A percentile compares a stretch with the other conserved stretches of the same genome.
These are phyloP conservation scores for Yamadazyma pseudoaaseri DNA, from an alignment of 1,139 yeast species.

Conservation along the genomic window DNA sequence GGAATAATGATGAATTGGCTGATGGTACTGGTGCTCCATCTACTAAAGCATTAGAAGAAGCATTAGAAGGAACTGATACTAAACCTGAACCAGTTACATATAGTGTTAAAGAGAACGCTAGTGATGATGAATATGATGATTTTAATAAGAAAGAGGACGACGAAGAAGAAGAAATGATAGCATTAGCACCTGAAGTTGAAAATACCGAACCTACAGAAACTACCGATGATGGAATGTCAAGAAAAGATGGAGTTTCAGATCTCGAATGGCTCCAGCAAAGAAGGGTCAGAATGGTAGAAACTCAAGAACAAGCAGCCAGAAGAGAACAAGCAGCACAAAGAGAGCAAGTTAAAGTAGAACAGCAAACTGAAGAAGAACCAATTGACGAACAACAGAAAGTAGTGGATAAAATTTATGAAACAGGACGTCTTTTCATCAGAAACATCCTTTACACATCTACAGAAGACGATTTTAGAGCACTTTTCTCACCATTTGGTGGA, in stretches of 20 bases:
- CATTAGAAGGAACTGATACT: conserved; percentile 22
- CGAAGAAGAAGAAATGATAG: conserved; percentile 18
- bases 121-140: conserved; percentile 70
- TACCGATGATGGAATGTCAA: conserved; percentile 24
- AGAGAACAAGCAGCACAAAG: conserved; percentile 2
- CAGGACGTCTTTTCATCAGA: conserved; percentile 86
- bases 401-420: conserved; percentile 53
- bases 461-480: conserved; percentile 69
- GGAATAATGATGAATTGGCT: conserved; percentile 73
- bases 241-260: conserved; percentile 63
- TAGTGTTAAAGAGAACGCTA: conserved; percentile 42
- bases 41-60: conserved; percentile 38
- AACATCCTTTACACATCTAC: conserved; percentile 79
- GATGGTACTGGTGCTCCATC: conserved; percentile 55
- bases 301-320: conserved; percentile 21
- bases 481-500: conserved; percentile 58
- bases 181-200: conserved; percentile 4
- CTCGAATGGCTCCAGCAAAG: conserved; percentile 85
- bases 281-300: conserved; percentile 70
- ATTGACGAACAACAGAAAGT: conserved; percentile 38
- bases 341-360: conserved; percentile 12
- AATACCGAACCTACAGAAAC: conserved; percentile 2
- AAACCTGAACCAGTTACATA: conserved; percentile 14
- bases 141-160: conserved; percentile 33
- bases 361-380: conserved; percentile 17